Evolutionary conservation across 768 basidiomycete species (phyloP), one percentile per base, ranked within the genome.

Genomic region (Tylopilus subfusipes): DNA sequence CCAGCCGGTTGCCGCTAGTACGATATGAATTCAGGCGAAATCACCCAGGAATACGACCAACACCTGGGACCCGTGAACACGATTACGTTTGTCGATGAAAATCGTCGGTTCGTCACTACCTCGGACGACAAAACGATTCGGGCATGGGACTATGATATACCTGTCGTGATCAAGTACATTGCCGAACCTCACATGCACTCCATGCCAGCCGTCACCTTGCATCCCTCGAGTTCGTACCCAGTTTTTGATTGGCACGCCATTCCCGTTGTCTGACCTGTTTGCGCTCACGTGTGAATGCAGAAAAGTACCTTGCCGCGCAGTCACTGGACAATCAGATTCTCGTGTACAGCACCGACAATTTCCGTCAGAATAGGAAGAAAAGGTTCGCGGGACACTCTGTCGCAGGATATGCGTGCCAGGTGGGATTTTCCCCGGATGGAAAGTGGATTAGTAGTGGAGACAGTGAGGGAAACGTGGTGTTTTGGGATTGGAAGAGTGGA

Each of bases 401-500:
- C 19, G 95, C 97, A 8, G 97, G 97, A 13, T 98, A 98, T 70
- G 97, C 97, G 2, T 97, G 94, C 68, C 90, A 94, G 66, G 87
- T 98, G 30, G 95, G 92, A 25, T 99, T 99, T 74, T 97, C 95
- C 18, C 94, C 97, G 1, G 97, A 99, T 68, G 97, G 97, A 3
- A 93, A 93, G 72, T 98, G 93, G 90, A 90, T 99, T 64, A 95
- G 92, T 65, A 95, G 93, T 54, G 97, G 97, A 27, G 96, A 98
- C 64, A 90, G 91, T 11, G 85, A 88, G 61, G 97, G 97, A 10
- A 94, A 97, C 69, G 80, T 99, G 40, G 90, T 98, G 4, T 96
- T 98, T 72, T 99, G 97, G 97, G 97, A 98, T 71, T 99, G 93
- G 91, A 98, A 97, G 75, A 95, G 88, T n/a, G 91, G 94, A 2